These are phyloP conservation scores for Cyclotella cryptica DNA, from an alignment of 108 stramenopile species.

Conservation along the genomic window DNA sequence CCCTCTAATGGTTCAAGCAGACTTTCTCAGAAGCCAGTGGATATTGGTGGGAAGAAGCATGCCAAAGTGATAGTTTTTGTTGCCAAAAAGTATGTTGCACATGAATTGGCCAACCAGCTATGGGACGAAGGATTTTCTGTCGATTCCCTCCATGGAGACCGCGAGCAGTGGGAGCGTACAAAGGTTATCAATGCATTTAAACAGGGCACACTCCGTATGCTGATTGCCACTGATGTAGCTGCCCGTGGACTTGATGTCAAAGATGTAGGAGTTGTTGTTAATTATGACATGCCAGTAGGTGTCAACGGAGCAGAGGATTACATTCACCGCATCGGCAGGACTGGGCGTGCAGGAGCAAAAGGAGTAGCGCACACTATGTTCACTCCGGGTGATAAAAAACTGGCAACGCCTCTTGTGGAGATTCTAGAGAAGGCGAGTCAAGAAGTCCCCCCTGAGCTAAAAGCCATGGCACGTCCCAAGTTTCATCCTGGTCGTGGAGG, in stretches of 20 bases:
- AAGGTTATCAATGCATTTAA: constrained; percentile 96
- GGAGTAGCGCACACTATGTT: constrained; percentile 93
- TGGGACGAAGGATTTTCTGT: constrained; percentile 94
- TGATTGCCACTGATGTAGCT: constrained; percentile 99
- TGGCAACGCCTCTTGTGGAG: constrained; percentile 84
- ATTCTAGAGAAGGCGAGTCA: constrained; percentile 86
- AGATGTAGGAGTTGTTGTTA: constrained; percentile 96
- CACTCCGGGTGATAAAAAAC: constrained; percentile 82
- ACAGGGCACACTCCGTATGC: constrained; percentile 80
- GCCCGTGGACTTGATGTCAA: constrained; percentile 98
- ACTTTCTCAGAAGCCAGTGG: constrained; percentile 31
- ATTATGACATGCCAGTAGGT: constrained; percentile 96
- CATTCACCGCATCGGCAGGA: constrained; percentile 94
- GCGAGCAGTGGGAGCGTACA: constrained; percentile 95
- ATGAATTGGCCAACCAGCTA: constrained; percentile 88
- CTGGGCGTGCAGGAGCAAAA: constrained; percentile 95
- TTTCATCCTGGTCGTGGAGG: constrained; percentile 46
- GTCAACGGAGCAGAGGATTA: constrained; percentile 92
- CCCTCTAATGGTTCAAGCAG: neutral
- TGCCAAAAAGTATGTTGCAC: constrained; percentile 87
- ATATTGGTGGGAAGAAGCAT: constrained; percentile 78
- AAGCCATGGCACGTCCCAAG: constrained; percentile 77
- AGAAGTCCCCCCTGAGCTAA: constrained; percentile 79
- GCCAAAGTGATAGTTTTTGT: constrained; percentile 91
- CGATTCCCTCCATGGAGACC: constrained; percentile 98